Base-by-base conservation (phyloP, 2,329 filamentous ascomycete genomes). In the Aspergillus phoenicis region DNA sequence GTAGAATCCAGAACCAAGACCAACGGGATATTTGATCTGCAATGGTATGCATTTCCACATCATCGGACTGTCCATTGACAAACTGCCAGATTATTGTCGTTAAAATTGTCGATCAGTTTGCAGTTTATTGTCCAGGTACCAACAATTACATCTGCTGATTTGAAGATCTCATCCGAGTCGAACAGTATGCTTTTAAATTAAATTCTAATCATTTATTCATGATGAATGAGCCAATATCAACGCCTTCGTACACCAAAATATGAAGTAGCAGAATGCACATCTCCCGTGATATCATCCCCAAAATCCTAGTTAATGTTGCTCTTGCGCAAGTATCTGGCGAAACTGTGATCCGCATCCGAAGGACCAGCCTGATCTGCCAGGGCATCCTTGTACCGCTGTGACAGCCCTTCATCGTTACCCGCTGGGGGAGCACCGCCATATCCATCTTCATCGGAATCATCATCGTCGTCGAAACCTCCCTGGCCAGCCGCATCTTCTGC, bases 311-410 rank as follows among this genome's bases (percentile, higher is more conserved):
- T 73, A 57, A 77, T 70, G 58, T 73, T 73, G 66, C 70, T 75
- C 6, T 75, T 71, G 57, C 72, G 74, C 63, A 84, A 66, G 64
- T 84, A 84, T 65, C 82, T 75, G 24, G 80, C 77, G 69, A 85
- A 83, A 65, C 81, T 84, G 62, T 81, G 75, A 62, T 85, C 83
- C 51, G 82, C 75, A 58, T 79, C 78, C 10, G 76, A 75, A 17
- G 72, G 72, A 11, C 70, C 70, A 53, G 76, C 71, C 33, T 71
- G 85, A 11, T 87, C 85, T 39, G 83, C 81, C 70, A 96, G 81
- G 0, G 93, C 91, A 47, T 91, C 85, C 72, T 90, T 84, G 73
- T 97, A 98, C 65, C 92, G 83, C 53, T 86, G 81, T 71, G 91
- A 87, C 51, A 97, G 81, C 2, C 90, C 87, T 63, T 89, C 84